Conservation (phyloP, 2,329 filamentous ascomycete genomes). For the Pseudopithomyces chartarum region DNA sequence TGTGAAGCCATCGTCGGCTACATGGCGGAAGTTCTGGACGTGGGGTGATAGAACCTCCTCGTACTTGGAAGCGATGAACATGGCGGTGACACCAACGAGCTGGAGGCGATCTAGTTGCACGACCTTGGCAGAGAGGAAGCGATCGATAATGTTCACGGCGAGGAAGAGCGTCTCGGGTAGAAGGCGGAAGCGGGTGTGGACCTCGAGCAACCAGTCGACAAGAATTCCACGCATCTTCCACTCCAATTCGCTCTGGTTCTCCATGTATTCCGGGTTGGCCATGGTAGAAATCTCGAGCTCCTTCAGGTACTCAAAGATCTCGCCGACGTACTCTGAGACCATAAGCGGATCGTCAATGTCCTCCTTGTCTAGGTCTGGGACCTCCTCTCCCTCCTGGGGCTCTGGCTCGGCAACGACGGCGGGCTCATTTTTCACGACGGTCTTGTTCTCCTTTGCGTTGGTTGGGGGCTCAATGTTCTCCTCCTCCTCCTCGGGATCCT, state of each 20-base stretch:
- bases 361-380: slow-evolving; percentile 75
- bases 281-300: slow-evolving; percentile 80
- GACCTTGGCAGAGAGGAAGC: slow-evolving; percentile 93
- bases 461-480: slow-evolving; percentile 63
- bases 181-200: slow-evolving; percentile 94
- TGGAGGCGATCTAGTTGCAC: slow-evolving; percentile 96
- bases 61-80: slow-evolving; percentile 99
- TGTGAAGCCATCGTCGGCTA: slow-evolving; percentile 94
- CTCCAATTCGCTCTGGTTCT: slow-evolving; percentile 89
- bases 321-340: slow-evolving; percentile 95
- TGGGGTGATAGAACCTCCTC: slow-evolving; percentile 97
- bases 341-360: slow-evolving; percentile 93
- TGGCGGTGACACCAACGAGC: slow-evolving; percentile 94
- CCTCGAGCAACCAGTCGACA: slow-evolving; percentile 97
- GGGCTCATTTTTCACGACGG: slow-evolving; percentile 18
- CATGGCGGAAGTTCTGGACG: slow-evolving; percentile 94
- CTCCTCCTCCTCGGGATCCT: slow-evolving; percentile 59
- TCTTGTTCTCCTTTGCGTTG: slow-evolving; percentile 54
- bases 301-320: slow-evolving; percentile 95
- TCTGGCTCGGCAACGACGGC: slow-evolving; percentile 23
- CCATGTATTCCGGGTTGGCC: slow-evolving; percentile 94
- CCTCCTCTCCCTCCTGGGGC: slow-evolving; percentile 34
- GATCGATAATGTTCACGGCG: slow-evolving; percentile 96
- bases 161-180: slow-evolving; percentile 96
- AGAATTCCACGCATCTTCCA: slow-evolving; percentile 99